Conservation (phyloP, 257 asterid species). For the Nicotiana tabacum region DNA sequence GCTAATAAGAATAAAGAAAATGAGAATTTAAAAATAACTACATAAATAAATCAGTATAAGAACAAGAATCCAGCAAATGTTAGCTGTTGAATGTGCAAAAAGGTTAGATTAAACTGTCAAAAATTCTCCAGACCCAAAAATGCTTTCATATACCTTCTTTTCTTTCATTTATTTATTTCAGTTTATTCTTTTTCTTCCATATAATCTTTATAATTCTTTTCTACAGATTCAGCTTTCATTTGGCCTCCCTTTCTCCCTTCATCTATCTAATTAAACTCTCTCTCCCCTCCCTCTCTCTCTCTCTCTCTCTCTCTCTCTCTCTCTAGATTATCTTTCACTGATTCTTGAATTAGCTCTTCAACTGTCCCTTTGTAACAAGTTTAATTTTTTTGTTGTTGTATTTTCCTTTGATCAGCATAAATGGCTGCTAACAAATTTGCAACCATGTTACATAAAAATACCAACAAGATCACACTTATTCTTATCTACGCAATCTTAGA, state of each 20-base stretch:
- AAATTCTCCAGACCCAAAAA: background rate
- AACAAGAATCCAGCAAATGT: background rate
- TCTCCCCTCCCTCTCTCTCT: slow-evolving; percentile 1
- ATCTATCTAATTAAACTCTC: slow-evolving; percentile 27
- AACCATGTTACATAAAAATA: slow-evolving; percentile 66
- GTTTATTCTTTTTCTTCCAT: background rate
- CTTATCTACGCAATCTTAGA: slow-evolving; percentile 80
- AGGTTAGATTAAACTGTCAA: background rate
- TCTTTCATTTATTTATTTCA: background rate
- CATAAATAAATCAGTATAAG: background rate
- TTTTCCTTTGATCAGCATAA: slow-evolving; percentile 12
- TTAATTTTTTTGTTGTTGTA: slow-evolving; percentile 12
- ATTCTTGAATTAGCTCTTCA: slow-evolving; percentile 13
- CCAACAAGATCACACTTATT: slow-evolving; percentile 63
- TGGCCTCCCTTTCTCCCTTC: slow-evolving; percentile 36
- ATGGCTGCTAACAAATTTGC: slow-evolving; percentile 96
- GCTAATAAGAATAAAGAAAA: background rate
- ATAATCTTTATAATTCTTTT: slow-evolving; percentile 24
- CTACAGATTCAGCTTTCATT: slow-evolving; percentile 39
- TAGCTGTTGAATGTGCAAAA: slow-evolving; percentile 6
- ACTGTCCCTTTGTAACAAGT: background rate
- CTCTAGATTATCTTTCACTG: slow-evolving; percentile 17
- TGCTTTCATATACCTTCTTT: background rate
- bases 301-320: slow-evolving; percentile 21
- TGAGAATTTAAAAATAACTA: background rate